A percentile compares a stretch with the other conserved stretches of the same genome.
These are phyloP conservation scores for Solanum ahanhuiri DNA, from an alignment of 257 asterid genomes.

Conservation along the genomic window DNA sequence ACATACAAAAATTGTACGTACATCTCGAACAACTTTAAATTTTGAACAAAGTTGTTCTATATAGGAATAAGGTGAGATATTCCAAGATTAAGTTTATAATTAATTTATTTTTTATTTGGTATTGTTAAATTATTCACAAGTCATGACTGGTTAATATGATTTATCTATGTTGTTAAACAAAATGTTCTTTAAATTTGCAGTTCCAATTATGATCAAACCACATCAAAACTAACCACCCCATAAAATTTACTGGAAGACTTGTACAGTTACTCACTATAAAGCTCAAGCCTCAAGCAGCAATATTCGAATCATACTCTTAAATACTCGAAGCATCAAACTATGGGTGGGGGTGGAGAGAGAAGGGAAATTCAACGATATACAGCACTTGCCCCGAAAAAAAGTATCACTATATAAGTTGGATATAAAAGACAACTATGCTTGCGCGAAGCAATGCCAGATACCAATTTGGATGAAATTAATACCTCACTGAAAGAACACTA, in stretches of 20 bases:
- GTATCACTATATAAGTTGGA: neutral
- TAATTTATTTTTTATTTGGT: too few species aligned
- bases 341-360: neutral
- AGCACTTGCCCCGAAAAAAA: neutral
- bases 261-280: neutral
- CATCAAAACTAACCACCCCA: neutral
- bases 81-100: neutral
- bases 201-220: neutral
- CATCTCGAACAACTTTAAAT: neutral
- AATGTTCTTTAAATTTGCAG: neutral
- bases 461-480: neutral
- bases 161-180: neutral
- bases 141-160: neutral
- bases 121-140: too few species aligned
- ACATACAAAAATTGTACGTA: neutral
- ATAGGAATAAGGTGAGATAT: neutral
- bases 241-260: neutral
- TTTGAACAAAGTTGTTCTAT: neutral
- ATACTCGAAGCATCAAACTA: neutral
- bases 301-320: neutral
- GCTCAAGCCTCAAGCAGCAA: neutral
- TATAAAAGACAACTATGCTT: neutral
- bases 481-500: slow-evolving; percentile 5
- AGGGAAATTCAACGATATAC: neutral
- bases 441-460: neutral